Evolutionary conservation across 2,329 filamentous ascomycete genomes (phyloP).

Genomic region (Stagonosporopsis chrysanthemi): DNA sequence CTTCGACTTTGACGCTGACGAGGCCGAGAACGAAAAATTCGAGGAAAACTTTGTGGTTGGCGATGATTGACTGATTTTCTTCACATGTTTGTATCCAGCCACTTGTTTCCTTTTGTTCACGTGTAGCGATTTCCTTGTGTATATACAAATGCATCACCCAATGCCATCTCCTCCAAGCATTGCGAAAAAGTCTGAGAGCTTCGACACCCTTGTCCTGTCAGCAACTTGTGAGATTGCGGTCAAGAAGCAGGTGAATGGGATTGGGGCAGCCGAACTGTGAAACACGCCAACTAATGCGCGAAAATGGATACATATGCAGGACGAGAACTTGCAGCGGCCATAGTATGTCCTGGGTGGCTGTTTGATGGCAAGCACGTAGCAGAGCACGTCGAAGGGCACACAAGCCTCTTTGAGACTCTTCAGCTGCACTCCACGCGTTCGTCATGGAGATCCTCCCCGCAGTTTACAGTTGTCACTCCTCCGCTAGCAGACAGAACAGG

Average conservation of each 20-base stretch:
- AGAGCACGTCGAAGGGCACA: not conserved
- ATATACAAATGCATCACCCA: constrained; percentile 5
- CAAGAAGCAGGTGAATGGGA: constrained; percentile 12
- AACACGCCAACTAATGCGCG: constrained; percentile 22
- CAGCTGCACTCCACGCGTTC: constrained; percentile 19
- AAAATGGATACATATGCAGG: constrained; percentile 7
- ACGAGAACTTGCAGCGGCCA: constrained; percentile 2
- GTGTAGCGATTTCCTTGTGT: constrained; percentile 4
- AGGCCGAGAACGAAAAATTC: constrained; percentile 23
- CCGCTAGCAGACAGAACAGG: constrained; percentile 7
- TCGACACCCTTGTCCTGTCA: not conserved
- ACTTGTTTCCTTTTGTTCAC: not conserved
- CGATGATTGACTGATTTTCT: constrained; percentile 7
- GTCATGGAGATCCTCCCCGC: constrained; percentile 16
- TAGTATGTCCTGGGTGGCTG: not conserved
- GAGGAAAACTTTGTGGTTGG: constrained; percentile 13
- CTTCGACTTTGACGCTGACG: constrained; percentile 53
- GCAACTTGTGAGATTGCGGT: constrained; percentile 11
- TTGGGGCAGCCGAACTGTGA: constrained; percentile 17
- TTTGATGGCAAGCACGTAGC: not conserved
- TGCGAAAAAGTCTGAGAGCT: not conserved
- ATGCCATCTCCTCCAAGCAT: not conserved
- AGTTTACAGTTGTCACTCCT: constrained; percentile 2
- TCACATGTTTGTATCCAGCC: constrained; percentile 5
- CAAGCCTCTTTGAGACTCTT: constrained; percentile 2